Evolutionary conservation across 192 early-diverging fungal species (phyloP).

Genomic region (Rhizophlyctis rosea): DNA sequence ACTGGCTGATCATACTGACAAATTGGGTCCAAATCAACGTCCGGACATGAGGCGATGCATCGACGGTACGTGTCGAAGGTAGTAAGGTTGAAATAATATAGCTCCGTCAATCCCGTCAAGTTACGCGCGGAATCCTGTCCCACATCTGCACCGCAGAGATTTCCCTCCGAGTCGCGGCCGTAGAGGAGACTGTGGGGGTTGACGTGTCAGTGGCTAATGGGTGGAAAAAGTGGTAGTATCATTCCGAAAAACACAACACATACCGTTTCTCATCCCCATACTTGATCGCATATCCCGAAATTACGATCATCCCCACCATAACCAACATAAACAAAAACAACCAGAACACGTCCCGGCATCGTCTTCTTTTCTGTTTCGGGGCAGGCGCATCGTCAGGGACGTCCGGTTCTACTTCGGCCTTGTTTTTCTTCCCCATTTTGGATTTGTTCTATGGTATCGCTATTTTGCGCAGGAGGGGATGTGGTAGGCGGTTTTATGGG

Average conservation of each 20-base stretch:
- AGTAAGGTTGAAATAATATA: constrained; percentile 22
- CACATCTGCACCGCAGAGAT: constrained; percentile 27
- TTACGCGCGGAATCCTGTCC: constrained; percentile 26
- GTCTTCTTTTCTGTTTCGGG: background rate
- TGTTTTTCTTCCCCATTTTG: too few species aligned
- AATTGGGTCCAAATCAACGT: constrained; percentile 2
- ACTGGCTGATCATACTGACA: constrained; percentile 25
- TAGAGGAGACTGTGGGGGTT: constrained; percentile 13
- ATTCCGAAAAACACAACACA: background rate
- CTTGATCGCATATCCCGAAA: constrained; percentile 20
- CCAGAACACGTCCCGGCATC: constrained; percentile 26
- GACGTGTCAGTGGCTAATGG: background rate
- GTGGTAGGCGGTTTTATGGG: too few species aligned
- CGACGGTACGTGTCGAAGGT: constrained; percentile 5
- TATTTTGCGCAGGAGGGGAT: too few species aligned
- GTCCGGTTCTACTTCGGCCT: too few species aligned
- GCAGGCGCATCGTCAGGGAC: too few species aligned
- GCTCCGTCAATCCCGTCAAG: constrained; percentile 4
- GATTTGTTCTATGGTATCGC: too few species aligned
- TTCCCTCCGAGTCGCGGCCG: constrained; percentile 34
- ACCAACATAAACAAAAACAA: constrained; percentile 26
- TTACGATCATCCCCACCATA: constrained; percentile 23
- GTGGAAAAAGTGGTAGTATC: background rate
- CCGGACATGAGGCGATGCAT: constrained; percentile 29
- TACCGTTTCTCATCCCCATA: constrained; percentile 28